A percentile compares a stretch with the other conserved stretches of the same genome.
Evolutionary conservation across 2,329 filamentous ascomycete species (phyloP).

Genomic region (Fusarium devonianum): DNA sequence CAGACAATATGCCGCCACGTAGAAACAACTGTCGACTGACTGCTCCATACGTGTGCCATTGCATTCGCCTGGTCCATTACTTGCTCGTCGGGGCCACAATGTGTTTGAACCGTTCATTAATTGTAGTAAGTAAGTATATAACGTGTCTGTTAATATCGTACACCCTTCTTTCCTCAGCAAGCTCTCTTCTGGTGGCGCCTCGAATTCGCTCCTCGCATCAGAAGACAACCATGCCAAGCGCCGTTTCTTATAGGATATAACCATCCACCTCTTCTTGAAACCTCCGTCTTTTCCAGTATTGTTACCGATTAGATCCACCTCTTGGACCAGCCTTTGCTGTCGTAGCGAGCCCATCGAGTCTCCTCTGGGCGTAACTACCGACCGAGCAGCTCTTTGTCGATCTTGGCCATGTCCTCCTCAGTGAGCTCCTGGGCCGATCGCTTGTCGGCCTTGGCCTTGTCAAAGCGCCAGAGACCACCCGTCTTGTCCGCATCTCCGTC

Average conservation of each 20-base stretch:
- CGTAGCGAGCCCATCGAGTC: slow-evolving; percentile 2
- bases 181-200: slow-evolving; percentile 4
- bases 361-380: slow-evolving; percentile 41
- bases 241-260: slow-evolving; percentile 27
- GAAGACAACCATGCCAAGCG: slow-evolving; percentile 24
- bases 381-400: slow-evolving; percentile 55
- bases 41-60: too few relatives aligned
- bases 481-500: slow-evolving; percentile 67
- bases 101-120: slow-evolving; percentile 30
- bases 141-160: slow-evolving; percentile 25
- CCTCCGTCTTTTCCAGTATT: background rate
- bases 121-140: slow-evolving; percentile 30
- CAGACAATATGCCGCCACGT: too few relatives aligned
- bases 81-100: too few relatives aligned
- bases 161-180: slow-evolving; percentile 19
- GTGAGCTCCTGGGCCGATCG: slow-evolving; percentile 48
- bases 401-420: slow-evolving; percentile 50
- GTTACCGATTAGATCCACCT: slow-evolving; percentile 22
- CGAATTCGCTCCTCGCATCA: slow-evolving; percentile 9
- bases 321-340: slow-evolving; percentile 1
- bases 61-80: too few relatives aligned
- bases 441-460: slow-evolving; percentile 55
- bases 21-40: too few relatives aligned
- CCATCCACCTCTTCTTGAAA: slow-evolving; percentile 16
- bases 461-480: slow-evolving; percentile 67